Evolutionary conservation across 75 land plant species (phyloP).

Genomic region (Picea sitchensis): DNA sequence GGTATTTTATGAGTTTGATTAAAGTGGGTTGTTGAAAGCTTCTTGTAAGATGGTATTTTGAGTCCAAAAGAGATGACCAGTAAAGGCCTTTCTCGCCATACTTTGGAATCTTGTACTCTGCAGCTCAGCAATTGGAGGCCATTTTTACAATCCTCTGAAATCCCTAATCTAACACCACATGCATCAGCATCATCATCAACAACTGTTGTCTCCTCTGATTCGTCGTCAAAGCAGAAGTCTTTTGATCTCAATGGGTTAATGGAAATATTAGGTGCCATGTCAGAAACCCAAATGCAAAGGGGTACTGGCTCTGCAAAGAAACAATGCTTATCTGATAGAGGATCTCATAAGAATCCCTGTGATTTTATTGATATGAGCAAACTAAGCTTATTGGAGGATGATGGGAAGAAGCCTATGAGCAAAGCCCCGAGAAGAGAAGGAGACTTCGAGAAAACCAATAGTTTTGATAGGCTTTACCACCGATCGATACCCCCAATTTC

Average conservation of each 20-base stretch:
- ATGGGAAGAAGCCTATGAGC: not conserved
- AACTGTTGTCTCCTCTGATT: not conserved
- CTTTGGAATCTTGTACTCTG: conserved; percentile 51
- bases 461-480: conserved; percentile 26
- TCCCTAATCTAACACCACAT: conserved; percentile 17
- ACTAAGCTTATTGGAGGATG: conserved; percentile 35
- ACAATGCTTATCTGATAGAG: conserved; percentile 57
- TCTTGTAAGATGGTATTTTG: not conserved
- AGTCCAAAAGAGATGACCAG: conserved; percentile 8
- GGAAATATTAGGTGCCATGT: conserved; percentile 8
- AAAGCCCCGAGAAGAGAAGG: not conserved
- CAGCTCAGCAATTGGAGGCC: conserved; percentile 73
- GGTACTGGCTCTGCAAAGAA: conserved; percentile 27
- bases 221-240: not conserved
- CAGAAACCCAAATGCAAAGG: conserved; percentile 13
- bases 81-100: conserved; percentile 9
- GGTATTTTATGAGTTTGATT: too few relatives aligned
- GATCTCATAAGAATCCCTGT: conserved; percentile 12
- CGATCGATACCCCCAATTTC: conserved; percentile 15
- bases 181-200: not conserved
- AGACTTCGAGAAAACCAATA: not conserved
- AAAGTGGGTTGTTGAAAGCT: too few relatives aligned
- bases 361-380: conserved; percentile 35
- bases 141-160: conserved; percentile 31
- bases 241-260: not conserved